phyloP scores from a whole-genome alignment of 176 grass and related monocot species.

The Eleusine coracana region DNA sequence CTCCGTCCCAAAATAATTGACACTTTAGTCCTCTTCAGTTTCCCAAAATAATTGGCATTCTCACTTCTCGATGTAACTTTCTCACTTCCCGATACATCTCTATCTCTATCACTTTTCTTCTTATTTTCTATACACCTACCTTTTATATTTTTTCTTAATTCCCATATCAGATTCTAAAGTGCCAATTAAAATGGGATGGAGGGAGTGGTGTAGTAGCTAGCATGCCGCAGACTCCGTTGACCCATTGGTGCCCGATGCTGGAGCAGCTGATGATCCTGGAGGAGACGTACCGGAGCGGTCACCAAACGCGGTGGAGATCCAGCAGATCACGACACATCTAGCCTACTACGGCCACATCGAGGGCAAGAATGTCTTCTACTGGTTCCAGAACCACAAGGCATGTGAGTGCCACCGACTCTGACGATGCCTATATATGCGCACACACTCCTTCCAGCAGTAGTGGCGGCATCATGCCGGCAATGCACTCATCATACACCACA shows the following conservation, averaged over 20 bases:
- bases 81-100: too few species aligned
- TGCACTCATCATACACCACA: slow-evolving; percentile 46
- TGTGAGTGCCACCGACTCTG: slow-evolving; percentile 75
- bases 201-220: slow-evolving; percentile 3
- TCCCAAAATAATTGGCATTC: too few species aligned
- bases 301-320: slow-evolving; percentile 78
- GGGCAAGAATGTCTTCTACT: slow-evolving; percentile 96
- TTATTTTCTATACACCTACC: too few species aligned
- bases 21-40: too few species aligned
- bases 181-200: too few species aligned
- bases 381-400: slow-evolving; percentile 99
- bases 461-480: background rate
- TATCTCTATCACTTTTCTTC: too few species aligned
- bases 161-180: background rate
- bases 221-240: slow-evolving; percentile 89
- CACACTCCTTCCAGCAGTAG: slow-evolving; percentile 8
- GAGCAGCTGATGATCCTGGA: slow-evolving; percentile 92
- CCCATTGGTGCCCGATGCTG: slow-evolving; percentile 80
- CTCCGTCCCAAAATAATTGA: too few species aligned
- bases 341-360: slow-evolving; percentile 84
- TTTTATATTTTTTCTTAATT: too few species aligned
- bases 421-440: slow-evolving; percentile 63
- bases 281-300: slow-evolving; percentile 82
- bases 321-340: slow-evolving; percentile 86
- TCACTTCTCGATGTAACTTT: too few species aligned